Evolutionary conservation across 2,329 filamentous ascomycete species (phyloP), one percentile per base, ranked within the genome.

Genomic region (Ceratocystis cubensis): DNA sequence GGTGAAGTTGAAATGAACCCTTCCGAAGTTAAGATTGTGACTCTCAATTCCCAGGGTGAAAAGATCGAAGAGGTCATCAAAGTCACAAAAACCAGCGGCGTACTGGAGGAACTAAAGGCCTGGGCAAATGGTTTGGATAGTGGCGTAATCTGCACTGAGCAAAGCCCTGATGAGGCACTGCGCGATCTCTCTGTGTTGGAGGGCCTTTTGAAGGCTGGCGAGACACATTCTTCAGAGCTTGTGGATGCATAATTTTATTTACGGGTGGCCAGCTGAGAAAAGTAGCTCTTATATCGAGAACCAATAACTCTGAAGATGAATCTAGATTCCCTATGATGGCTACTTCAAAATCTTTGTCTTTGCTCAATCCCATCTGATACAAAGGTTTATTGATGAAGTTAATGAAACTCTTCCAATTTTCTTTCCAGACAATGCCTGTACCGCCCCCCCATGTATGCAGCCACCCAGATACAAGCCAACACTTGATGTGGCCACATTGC

Each of bases 171-270:
- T 71, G 78, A 84, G 75, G 85, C 84, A 0, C 72, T 87, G 70
- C 79, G 75, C 6, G 85, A 88, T 74, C 72, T 88, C 69, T 81
- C 86, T 74, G 74, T 88, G 69, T 71, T 85, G 70, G 79, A 82
- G 72, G 69, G 46, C 15, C 61, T 69, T 6, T 65, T 69, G 45
- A 61, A 65, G 44, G 65, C 65, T 15, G 68, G 68, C 10, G 67
- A 69, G 65, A 67, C 62, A 10, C 56, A 65, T 45, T 2, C 28
- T 4, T 30, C 37, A 8, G 63, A 65, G 13, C 5, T 57, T 22
- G 45, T 65, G 25, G 20, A 45, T 56, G 63, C 46, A n/a, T 65
- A 56, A n/a, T 45, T 15, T 15, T 15, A 41, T 41, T 13, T 15
- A 15, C 37, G 1, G 13, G 10, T 41, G 37, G 37, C 37, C 37